These are phyloP conservation scores for Phlegmacium glaucopus DNA, from an alignment of 768 basidiomycete species.

Conservation along the genomic window DNA sequence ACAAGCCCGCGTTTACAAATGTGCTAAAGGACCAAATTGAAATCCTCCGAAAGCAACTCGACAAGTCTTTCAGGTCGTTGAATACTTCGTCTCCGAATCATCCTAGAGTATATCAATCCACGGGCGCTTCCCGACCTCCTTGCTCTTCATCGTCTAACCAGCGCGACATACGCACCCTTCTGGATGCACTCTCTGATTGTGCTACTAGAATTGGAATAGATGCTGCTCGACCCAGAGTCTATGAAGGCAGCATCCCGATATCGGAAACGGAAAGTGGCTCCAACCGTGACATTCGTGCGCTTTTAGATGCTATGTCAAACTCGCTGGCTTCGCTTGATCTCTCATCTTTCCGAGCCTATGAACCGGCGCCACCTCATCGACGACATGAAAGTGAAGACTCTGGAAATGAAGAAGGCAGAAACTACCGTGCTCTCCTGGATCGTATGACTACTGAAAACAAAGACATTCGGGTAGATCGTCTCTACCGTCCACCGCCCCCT, in stretches of 20 bases:
- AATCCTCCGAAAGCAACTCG: constrained; percentile 62
- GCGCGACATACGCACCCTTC: constrained; percentile 15
- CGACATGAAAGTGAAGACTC: not conserved
- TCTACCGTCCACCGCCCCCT: not conserved
- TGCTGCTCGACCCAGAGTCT: not conserved
- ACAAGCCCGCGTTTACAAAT: constrained; percentile 46
- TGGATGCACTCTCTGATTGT: constrained; percentile 9
- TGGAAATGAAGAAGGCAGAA: constrained; percentile 4
- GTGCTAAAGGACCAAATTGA: constrained; percentile 59
- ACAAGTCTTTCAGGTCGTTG: constrained; percentile 39
- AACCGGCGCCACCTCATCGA: not conserved
- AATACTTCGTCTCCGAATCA: constrained; percentile 23
- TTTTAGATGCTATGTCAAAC: constrained; percentile 18
- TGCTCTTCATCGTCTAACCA: not conserved
- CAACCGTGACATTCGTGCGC: constrained; percentile 13
- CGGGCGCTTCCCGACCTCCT: constrained; percentile 3
- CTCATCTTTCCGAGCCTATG: not conserved
- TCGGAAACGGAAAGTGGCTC: not conserved
- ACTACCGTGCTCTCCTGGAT: constrained; percentile 9
- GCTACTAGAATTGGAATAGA: not conserved
- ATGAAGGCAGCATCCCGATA: not conserved
- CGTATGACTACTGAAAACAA: constrained; percentile 7
- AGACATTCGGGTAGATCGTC: not conserved
- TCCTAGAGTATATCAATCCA: constrained; percentile 37
- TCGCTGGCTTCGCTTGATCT: not conserved